Evolutionary conservation across 768 basidiomycete species (phyloP).

Genomic region (Tricholoma saponaceum): DNA sequence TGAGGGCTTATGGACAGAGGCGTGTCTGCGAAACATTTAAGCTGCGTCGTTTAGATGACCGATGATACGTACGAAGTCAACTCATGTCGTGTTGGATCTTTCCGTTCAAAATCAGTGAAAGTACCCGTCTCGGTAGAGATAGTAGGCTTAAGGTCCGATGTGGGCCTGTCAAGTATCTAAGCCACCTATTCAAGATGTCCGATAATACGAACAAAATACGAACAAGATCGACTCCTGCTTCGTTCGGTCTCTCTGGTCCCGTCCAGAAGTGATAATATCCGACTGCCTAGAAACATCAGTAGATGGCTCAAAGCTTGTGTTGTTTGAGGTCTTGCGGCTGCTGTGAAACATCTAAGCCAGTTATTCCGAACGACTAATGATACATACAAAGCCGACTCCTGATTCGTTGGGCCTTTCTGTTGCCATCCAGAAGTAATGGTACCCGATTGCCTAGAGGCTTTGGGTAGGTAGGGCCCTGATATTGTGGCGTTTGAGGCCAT

Average conservation of each 20-base stretch:
- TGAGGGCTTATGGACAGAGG: no score
- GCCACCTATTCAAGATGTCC: no score
- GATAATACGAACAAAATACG: no score
- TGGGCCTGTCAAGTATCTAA: no score
- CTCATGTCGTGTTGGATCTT: not conserved
- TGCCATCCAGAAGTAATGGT: not conserved
- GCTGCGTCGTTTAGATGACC: not conserved
- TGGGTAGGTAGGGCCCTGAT: no score
- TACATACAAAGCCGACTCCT: not conserved
- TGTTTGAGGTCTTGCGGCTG: not conserved
- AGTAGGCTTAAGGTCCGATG: no score
- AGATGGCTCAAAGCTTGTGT: not conserved
- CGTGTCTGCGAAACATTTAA: not conserved
- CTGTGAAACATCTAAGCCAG: not conserved
- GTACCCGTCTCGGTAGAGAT: no score
- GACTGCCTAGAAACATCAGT: not conserved
- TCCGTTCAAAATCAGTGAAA: no score
- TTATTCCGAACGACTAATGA: not conserved
- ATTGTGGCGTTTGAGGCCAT: not conserved
- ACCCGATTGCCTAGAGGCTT: not conserved
- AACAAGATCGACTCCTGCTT: not conserved
- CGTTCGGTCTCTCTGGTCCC: not conserved
- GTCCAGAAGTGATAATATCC: not conserved
- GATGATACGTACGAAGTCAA: not conserved
- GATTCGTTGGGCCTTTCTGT: not conserved